Evolutionary conservation across 495 filamentous ascomycete genomes (phyloP), one percentile per base, ranked within the genome.

Genomic region (Neurospora tetraspora): DNA sequence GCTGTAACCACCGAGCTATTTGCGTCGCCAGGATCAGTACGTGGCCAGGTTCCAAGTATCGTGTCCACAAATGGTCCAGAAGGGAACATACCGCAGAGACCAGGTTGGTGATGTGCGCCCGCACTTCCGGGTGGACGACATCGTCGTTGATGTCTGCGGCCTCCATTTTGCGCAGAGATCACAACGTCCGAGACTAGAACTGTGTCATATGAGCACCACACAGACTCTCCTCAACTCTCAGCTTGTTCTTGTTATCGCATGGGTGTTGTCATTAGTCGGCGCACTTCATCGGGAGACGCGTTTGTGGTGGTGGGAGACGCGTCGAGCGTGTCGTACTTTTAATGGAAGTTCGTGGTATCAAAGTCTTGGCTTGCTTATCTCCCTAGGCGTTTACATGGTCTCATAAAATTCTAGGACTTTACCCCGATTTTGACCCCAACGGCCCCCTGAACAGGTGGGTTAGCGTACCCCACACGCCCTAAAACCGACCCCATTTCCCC

Each of bases 71-170:
- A 10, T 9, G 0, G 18, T 1, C 27, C 1, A 38, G 36, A 20
- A 23, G 36, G 5, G 37, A 14, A 91, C 92, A 79, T 87, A 97
- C 94, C 72, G 94, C 95, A 73, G 92, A 92, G 72, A 97, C 93
- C 70, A 98, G 88, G 83, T 92, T 95, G 82, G 92, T 94, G 76
- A 98, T 90, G 84, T 97, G 90, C 37, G 93, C 93, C 75, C 93
- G 91, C 76, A 97, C 93, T 80, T 97, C 92, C 73, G 93, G 93
- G 79, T 97, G 94, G 39, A 96, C 88, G 65, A 89, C 83, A 78
- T 88, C 86, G 75, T 76, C 85, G 77, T 61, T 70, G 73, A 77
- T 83, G 68, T 88, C 84, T 73, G 78, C 77, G 72, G 84, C 79
- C 77, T 88, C 85, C 86, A 87, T 88, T 45, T 78, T 81, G 76